These are phyloP conservation scores for Schwanniomyces pseudopolymorphus DNA, from an alignment of 805 yeast species.

Conservation along the genomic window DNA sequence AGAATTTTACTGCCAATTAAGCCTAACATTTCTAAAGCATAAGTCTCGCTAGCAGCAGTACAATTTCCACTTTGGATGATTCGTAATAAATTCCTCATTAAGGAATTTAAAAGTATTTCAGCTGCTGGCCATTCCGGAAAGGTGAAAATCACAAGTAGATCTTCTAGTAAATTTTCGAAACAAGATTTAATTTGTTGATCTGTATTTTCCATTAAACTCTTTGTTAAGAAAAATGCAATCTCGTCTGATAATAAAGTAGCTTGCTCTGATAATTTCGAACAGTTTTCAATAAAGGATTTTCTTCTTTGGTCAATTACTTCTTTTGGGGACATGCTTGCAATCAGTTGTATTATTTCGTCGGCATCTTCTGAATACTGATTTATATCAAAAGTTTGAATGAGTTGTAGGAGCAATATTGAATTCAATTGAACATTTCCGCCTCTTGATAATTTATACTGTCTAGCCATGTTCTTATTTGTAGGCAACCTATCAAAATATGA, in stretches of 20 bases:
- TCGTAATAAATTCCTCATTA: conserved; percentile 44
- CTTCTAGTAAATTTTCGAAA: conserved; percentile 57
- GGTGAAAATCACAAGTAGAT: conserved; percentile 48
- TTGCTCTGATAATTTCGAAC: background rate
- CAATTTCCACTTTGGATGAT: conserved; percentile 39
- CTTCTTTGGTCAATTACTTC: conserved; percentile 4
- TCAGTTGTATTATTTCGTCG: conserved; percentile 2
- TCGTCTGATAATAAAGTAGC: conserved; percentile 17
- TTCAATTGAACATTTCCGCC: conserved; percentile 52
- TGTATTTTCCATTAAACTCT: conserved; percentile 19
- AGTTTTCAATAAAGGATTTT: background rate
- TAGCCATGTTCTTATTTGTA: conserved; percentile 39
- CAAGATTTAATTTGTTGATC: conserved; percentile 30
- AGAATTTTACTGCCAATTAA: conserved; percentile 53
- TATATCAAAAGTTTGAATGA: conserved; percentile 41
- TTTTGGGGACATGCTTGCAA: background rate
- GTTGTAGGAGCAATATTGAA: conserved; percentile 43
- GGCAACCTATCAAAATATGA: conserved; percentile 52
- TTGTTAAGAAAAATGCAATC: conserved; percentile 23
- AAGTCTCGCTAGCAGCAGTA: conserved; percentile 45
- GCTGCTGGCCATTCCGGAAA: conserved; percentile 65
- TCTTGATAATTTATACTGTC: conserved; percentile 41
- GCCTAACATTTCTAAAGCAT: conserved; percentile 62
- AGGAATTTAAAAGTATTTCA: conserved; percentile 46
- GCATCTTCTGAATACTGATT: conserved; percentile 2